Conservation (phyloP, 345 rosid species). For the Geranium rotundifolium region DNA sequence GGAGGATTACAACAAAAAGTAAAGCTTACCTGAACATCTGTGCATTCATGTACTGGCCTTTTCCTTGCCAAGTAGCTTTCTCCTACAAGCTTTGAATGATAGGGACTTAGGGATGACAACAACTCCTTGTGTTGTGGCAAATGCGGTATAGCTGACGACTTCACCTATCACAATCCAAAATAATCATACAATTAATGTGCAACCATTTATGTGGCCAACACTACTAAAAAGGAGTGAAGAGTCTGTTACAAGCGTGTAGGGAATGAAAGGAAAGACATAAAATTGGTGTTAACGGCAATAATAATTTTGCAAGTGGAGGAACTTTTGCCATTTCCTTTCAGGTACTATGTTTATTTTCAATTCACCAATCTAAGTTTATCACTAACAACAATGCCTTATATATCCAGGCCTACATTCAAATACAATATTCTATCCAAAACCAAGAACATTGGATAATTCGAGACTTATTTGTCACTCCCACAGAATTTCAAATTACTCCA, state of each 20-base stretch:
- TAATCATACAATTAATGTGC: constrained; percentile 3
- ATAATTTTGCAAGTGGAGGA: not conserved
- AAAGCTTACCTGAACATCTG: constrained; percentile 63
- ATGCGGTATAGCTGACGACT: constrained; percentile 64
- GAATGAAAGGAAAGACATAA: not conserved
- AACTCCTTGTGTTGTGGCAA: constrained; percentile 73
- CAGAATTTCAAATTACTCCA: too few relatives aligned
- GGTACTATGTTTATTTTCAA: too few relatives aligned
- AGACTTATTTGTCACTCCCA: too few relatives aligned
- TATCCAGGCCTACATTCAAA: too few relatives aligned
- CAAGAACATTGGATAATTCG: too few relatives aligned
- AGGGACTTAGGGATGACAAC: constrained; percentile 51
- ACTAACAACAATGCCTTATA: too few relatives aligned
- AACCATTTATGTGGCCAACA: not conserved
- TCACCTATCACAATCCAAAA: constrained; percentile 37
- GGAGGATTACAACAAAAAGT: constrained; percentile 2
- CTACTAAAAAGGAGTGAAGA: too few relatives aligned
- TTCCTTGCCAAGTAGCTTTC: constrained; percentile 84
- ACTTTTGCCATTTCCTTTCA: not conserved
- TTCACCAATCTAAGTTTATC: too few relatives aligned
- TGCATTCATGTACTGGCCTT: constrained; percentile 76
- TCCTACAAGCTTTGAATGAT: constrained; percentile 80
- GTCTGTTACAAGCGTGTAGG: not conserved
- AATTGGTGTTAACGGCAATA: not conserved
- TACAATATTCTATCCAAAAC: too few relatives aligned